phyloP scores from a whole-genome alignment of 2,329 filamentous ascomycete genomes.

The Tolypocladium tropicale region DNA sequence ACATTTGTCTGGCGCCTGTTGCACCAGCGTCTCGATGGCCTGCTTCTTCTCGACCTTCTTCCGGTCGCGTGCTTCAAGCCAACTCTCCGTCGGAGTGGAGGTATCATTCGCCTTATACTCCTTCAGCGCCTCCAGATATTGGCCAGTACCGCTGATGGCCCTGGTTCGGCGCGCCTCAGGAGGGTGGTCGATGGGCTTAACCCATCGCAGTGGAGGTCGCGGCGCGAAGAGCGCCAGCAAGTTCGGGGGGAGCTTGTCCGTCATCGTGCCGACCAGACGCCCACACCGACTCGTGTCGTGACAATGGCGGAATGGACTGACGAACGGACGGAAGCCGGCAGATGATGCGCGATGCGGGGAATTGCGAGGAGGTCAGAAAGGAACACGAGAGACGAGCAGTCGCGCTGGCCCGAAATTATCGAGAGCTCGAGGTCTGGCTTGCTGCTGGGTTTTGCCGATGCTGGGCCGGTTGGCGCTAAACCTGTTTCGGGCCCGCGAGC shows the following conservation, averaged over 20 bases:
- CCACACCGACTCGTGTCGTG: neutral
- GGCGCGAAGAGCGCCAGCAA: constrained; percentile 91
- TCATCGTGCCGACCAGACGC: constrained; percentile 48
- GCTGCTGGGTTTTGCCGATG: constrained; percentile 10
- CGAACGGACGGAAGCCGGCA: neutral
- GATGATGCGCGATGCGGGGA: neutral
- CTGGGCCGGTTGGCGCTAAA: constrained; percentile 13
- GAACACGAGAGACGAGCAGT: neutral
- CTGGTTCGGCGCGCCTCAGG: constrained; percentile 73
- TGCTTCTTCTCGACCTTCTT: constrained; percentile 72
- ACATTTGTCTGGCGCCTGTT: constrained; percentile 58
- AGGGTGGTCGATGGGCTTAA: constrained; percentile 71
- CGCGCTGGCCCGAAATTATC: constrained; percentile 6
- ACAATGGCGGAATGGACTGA: neutral
- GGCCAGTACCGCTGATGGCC: constrained; percentile 60
- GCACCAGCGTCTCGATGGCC: constrained; percentile 50
- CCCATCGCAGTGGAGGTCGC: constrained; percentile 82
- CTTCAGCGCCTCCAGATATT: constrained; percentile 62
- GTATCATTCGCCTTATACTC: constrained; percentile 70
- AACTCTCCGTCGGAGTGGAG: constrained; percentile 81
- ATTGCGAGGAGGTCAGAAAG: neutral
- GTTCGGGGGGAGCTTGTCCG: constrained; percentile 89
- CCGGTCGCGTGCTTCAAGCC: constrained; percentile 79
- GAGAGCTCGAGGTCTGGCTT: constrained; percentile 2
- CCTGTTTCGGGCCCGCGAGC: constrained; percentile 9